Percentiles rank a stretch among this genome's conserved stretches.
Conservation (phyloP, 805 yeast genomes). For the Candida xyloterini region DNA sequence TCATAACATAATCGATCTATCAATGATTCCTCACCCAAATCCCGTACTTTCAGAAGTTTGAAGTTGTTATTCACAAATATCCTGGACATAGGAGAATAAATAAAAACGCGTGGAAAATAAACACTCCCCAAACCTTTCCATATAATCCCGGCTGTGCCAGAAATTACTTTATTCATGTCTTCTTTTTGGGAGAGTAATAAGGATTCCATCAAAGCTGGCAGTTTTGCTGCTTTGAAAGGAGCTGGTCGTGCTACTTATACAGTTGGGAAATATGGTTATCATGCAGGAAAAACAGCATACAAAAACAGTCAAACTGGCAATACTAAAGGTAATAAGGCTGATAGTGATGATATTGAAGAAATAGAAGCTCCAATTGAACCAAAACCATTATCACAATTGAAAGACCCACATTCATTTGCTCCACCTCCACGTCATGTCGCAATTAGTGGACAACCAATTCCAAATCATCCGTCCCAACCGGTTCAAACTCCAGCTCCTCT, state of each 20-base stretch:
- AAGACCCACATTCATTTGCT: constrained; percentile 37
- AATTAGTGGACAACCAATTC: constrained; percentile 17
- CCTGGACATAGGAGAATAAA: constrained; percentile 25
- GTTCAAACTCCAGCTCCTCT: constrained; percentile 1
- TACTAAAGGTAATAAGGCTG: constrained; percentile 1
- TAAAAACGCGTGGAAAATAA: constrained; percentile 12
- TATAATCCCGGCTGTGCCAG: neutral
- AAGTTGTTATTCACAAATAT: constrained; percentile 28
- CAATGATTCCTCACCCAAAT: constrained; percentile 16
- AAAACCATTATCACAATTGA: constrained; percentile 20
- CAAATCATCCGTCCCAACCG: constrained; percentile 12
- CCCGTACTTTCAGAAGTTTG: constrained; percentile 17
- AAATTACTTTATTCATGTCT: constrained; percentile 23
- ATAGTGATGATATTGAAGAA: constrained; percentile 12
- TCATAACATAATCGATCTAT: constrained; percentile 28
- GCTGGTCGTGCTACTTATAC: constrained; percentile 50
- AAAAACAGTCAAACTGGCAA: constrained; percentile 35
- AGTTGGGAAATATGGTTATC: constrained; percentile 43
- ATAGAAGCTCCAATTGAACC: constrained; percentile 11
- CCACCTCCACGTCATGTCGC: constrained; percentile 29
- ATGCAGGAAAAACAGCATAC: constrained; percentile 47
- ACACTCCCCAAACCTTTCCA: neutral
- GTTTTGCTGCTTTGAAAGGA: constrained; percentile 47
- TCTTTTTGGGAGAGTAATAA: constrained; percentile 51
- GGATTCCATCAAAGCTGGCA: constrained; percentile 47